Percentiles rank a stretch among this genome's conserved stretches.
phyloP scores from a whole-genome alignment of 1,284 basidiomycete species.

The Ustanciosporium gigantosporum region DNA sequence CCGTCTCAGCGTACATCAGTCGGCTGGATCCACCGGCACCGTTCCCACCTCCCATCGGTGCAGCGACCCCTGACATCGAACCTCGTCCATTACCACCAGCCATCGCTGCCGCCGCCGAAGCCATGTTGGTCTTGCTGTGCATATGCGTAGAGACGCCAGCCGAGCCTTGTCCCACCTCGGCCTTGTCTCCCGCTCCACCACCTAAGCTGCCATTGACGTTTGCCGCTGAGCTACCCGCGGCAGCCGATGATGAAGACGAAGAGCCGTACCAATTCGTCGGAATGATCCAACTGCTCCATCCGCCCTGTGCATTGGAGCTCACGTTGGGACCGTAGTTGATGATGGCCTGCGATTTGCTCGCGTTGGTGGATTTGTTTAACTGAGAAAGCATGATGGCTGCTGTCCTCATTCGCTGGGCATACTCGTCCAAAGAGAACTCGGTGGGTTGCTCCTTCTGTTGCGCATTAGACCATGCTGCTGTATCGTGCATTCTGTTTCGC shows the following conservation, averaged over 20 bases:
- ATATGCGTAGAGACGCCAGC: conserved; percentile 45
- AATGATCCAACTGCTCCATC: conserved; percentile 55
- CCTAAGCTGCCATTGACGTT: conserved; percentile 7
- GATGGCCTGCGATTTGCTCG: conserved; percentile 41
- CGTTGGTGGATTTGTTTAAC: conserved; percentile 68
- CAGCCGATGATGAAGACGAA: neutral
- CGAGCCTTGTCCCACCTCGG: conserved; percentile 44
- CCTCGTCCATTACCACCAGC: too few species aligned
- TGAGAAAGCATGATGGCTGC: conserved; percentile 98
- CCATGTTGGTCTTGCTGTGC: conserved; percentile 2
- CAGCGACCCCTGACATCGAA: too few species aligned
- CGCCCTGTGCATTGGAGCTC: conserved; percentile 46
- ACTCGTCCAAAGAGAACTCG: conserved; percentile 74
- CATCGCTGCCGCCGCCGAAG: neutral
- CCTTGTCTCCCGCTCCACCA: conserved; percentile 29
- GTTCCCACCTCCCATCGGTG: conserved; percentile 19
- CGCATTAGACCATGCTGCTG: conserved; percentile 48
- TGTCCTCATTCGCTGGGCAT: conserved; percentile 95
- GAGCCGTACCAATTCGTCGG: conserved; percentile 50
- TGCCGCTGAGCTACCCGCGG: neutral
- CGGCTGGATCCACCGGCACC: conserved; percentile 16
- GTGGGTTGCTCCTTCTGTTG: neutral
- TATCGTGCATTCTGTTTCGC: conserved; percentile 52
- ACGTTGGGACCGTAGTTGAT: conserved; percentile 41
- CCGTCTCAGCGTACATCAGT: conserved; percentile 59